Base-by-base conservation (phyloP, 2,329 filamentous ascomycete genomes). In the Colletotrichum viniferum region DNA sequence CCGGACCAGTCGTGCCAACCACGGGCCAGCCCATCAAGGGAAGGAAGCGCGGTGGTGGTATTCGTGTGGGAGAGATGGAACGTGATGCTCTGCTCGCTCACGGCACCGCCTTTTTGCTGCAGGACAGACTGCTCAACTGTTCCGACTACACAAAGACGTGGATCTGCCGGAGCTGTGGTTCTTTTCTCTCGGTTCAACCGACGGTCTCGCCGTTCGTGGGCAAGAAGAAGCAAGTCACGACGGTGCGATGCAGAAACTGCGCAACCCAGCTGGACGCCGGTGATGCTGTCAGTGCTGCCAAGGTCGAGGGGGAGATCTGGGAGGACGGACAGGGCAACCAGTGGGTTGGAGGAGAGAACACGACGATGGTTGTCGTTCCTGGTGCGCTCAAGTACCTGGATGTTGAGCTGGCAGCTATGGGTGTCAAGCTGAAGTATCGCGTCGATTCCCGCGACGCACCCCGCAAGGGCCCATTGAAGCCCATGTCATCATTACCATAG, bases 51-150 rank as follows among this genome's bases (percentile, higher is more conserved):
- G 97, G 96, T 82, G 97, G 97, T 87, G 97, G 97, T 93, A 98
- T 99, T 83, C 96, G 97, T 89, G 96, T 99, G 34, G 97, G 97
- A 86, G 97, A 99, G 86, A 99, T 99, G 97, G 97, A 99, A 87
- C 94, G 97, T 79, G 97, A 99, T 84, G 95, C 96, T 5, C 89
- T 99, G 26, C 91, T 99, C 73, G 97, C 97, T 6, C 97, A 99
- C 88, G 97, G 97, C 28, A 97, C 96, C 3, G 96, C 96, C 5
- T 98, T 98, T 88, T 86, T 99, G 76, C 90, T 99, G 7, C 97
- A 99, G 83, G 97, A 99, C 84, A 94, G 97, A 74, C 89, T 99
- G 76, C 93, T 99, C 88, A 98, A 99, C 88, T 99, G 97, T 86
- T 98, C 95, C 68, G 97, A 99, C 85, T 97, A 98, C 84, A 92